Percentiles rank a stretch among this genome's conserved stretches.
Conservation (phyloP, 176 grass and related monocot genomes). For the Alopecurus myosuroides region DNA sequence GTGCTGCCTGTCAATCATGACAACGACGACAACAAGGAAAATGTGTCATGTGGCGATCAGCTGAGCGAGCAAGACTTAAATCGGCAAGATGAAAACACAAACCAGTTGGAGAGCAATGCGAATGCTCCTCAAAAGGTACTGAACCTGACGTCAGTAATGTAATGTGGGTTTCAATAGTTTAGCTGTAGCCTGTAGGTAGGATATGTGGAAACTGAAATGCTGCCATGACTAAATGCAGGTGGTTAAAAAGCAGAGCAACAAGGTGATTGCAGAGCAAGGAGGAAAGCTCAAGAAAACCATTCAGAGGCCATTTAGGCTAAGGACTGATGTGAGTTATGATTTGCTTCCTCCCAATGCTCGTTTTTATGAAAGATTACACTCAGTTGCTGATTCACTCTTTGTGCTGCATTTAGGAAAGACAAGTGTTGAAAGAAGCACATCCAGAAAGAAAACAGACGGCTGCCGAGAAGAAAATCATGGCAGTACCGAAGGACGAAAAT, state of each 20-base stretch:
- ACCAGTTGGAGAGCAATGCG: constrained; percentile 33
- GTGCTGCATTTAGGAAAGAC: constrained; percentile 55
- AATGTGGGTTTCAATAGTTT: not conserved
- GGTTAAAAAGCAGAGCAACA: constrained; percentile 44
- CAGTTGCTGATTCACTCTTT: not conserved
- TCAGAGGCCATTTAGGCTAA: constrained; percentile 80
- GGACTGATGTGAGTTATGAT: constrained; percentile 70
- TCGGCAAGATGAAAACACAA: constrained; percentile 28
- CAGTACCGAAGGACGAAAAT: constrained; percentile 17
- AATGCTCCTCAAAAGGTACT: constrained; percentile 64
- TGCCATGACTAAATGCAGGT: constrained; percentile 31
- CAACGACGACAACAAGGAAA: constrained; percentile 73
- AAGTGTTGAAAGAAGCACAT: constrained; percentile 78
- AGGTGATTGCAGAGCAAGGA: constrained; percentile 29
- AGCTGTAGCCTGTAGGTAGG: not conserved
- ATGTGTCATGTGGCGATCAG: constrained; percentile 20
- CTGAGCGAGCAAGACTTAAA: not conserved
- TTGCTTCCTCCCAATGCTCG: not conserved
- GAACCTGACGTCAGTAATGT: not conserved
- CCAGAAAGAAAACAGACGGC: constrained; percentile 45
- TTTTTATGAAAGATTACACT: not conserved
- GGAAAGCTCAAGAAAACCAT: constrained; percentile 72
- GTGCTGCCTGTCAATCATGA: constrained; percentile 14
- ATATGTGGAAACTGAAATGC: constrained; percentile 7
- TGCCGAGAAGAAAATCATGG: constrained; percentile 16